These are phyloP conservation scores for Arthroderma sp. DNA, from an alignment of 2,329 filamentous ascomycete species.

Conservation along the genomic window DNA sequence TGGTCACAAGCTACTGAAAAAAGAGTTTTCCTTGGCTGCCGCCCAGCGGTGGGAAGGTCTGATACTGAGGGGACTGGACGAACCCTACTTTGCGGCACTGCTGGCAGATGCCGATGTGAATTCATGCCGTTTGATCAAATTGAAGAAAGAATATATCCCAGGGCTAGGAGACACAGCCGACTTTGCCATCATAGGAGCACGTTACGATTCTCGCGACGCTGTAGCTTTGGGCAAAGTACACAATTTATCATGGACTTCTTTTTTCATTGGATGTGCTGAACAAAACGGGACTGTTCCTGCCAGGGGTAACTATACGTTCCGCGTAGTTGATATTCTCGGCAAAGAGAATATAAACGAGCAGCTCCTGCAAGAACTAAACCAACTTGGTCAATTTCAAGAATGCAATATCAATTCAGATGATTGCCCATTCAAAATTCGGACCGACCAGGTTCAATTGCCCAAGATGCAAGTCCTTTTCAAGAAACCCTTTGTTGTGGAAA, in stretches of 20 bases:
- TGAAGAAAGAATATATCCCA: conserved; percentile 76
- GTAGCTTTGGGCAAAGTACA: conserved; percentile 38
- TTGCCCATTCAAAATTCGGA: conserved; percentile 32
- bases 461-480: conserved; percentile 44
- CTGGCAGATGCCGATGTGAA: conserved; percentile 15
- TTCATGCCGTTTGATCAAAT: conserved; percentile 53
- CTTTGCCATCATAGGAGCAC: conserved; percentile 64
- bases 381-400: conserved; percentile 34
- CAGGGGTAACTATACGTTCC: conserved; percentile 45
- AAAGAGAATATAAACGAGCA: conserved; percentile 35
- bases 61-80: conserved; percentile 61
- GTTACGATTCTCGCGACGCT: conserved; percentile 53
- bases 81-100: conserved; percentile 58
- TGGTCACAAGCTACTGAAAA: conserved; percentile 44
- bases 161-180: conserved; percentile 72
- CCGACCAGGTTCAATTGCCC: conserved; percentile 28
- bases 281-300: conserved; percentile 50
- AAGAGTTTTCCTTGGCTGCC: conserved; percentile 56
- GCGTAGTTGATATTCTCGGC: conserved; percentile 51
- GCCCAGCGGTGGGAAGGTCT: conserved; percentile 59
- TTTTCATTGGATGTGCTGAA: conserved; percentile 61
- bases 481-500: conserved; percentile 62
- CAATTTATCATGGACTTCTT: conserved; percentile 61
- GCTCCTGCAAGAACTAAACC: conserved; percentile 39
- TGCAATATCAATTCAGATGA: conserved; percentile 22